Evolutionary conservation across 2,329 filamentous ascomycete genomes (phyloP).

Genomic region (Ceratocystis smalleyi): DNA sequence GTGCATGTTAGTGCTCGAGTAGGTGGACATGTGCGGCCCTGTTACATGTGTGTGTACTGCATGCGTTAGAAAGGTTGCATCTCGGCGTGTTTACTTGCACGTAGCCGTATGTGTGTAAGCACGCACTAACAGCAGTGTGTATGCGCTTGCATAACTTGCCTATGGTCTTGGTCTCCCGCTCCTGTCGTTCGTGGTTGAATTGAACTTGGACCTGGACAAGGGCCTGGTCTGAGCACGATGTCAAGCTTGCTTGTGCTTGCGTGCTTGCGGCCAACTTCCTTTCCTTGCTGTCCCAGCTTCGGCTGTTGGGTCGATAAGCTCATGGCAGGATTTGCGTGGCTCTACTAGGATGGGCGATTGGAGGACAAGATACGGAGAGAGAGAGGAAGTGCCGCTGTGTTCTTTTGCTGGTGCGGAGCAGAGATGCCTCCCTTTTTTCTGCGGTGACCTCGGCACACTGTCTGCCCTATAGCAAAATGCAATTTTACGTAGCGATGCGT

Average conservation of each 20-base stretch:
- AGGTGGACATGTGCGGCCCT: too few relatives aligned
- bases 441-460: too few relatives aligned
- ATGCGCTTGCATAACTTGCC: not conserved
- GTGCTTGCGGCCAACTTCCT: not conserved
- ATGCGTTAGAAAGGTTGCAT: not conserved
- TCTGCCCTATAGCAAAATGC: too few relatives aligned
- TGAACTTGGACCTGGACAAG: not conserved
- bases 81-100: not conserved
- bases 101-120: not conserved
- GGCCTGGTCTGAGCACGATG: not conserved
- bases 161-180: not conserved
- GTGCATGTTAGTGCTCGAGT: too few relatives aligned
- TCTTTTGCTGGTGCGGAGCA: not conserved
- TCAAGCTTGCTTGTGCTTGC: not conserved
- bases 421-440: not conserved
- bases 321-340: not conserved
- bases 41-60: not conserved
- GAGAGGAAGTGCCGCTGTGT: not conserved
- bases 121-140: not conserved
- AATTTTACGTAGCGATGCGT: too few relatives aligned
- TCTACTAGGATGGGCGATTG: not conserved
- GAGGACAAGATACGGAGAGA: not conserved
- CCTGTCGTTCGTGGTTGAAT: not conserved
- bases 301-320: constrained; percentile 1
- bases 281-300: not conserved